Evolutionary conservation across 768 basidiomycete genomes (phyloP), one percentile per base, ranked within the genome.

Genomic region (Amanita pallidorosea): DNA sequence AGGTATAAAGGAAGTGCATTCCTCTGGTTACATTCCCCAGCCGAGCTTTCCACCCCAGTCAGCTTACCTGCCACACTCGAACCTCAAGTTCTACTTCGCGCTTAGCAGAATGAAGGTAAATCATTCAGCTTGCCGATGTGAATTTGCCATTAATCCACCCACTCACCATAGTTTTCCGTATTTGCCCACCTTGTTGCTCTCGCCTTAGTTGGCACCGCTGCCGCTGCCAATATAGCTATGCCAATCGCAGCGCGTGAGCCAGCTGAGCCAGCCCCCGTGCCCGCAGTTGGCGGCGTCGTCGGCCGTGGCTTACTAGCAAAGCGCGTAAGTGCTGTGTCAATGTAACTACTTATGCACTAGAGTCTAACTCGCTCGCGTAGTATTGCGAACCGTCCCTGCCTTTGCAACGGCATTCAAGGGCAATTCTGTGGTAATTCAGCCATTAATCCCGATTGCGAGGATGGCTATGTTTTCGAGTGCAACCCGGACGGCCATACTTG

Each of bases 381-480:
- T 38, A 7, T 2, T 51, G 42, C 42, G n/a, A 27, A 6, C 1
- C 20, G 5, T 51, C 49, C 3, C 0, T 51, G 49, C 31, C 15
- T 0, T 4, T 51, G 49, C 49, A 51, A 51, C 22, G 5, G 22
- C 7, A 6, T 33, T 20, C 42, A 43, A 29, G 59, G 59, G 4
- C 29, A 47, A 20, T 58, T 58, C 47, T 60, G 59, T 13, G 59
- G 57, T 23, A 54, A 52, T 25, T 43, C 53, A 33, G 49, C 23
- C 4, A 54, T 58, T 51, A 57, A 55, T 51, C 54, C 57, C 18
- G 20, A 51, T 36, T 60, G 59, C 44, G 25, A 45, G 35, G 54
- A 52, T 48, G 57, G 53, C 5, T 52, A 60, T 17, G 59, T 56
- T 13, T 60, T 56, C 37, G 45, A 58, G 46, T 60, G 59, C 50